Evolutionary conservation across 345 rosid genomes (phyloP).

Genomic region (Clarkia xantiana): DNA sequence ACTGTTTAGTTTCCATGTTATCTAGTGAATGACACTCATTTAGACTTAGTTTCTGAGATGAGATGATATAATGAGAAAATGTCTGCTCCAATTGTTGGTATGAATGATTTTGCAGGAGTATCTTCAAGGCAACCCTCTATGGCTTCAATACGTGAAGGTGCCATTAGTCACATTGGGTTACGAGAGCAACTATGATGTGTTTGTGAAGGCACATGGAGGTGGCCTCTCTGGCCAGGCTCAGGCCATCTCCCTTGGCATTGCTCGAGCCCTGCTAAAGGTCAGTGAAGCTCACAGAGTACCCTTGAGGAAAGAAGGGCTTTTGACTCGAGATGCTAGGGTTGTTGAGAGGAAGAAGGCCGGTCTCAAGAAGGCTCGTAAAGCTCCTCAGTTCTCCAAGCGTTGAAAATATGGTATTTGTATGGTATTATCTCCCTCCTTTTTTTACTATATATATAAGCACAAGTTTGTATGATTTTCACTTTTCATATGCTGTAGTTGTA

Average conservation of each 20-base stretch:
- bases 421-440: neutral
- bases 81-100: conserved; percentile 4
- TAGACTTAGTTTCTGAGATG: neutral
- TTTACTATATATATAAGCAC: neutral
- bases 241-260: conserved; percentile 78
- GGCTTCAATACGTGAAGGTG: conserved; percentile 77
- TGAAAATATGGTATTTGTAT: conserved; percentile 12
- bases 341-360: conserved; percentile 95
- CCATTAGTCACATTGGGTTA: conserved; percentile 75
- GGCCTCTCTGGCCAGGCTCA: conserved; percentile 98
- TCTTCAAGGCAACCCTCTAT: conserved; percentile 90
- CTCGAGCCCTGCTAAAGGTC: conserved; percentile 79
- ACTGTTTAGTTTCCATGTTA: neutral
- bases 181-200: conserved; percentile 68
- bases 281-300: conserved; percentile 59
- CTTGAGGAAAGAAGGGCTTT: conserved; percentile 64
- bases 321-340: conserved; percentile 76
- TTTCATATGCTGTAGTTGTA: no score
- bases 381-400: conserved; percentile 87
- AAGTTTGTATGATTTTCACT: no score
- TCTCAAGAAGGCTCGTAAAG: conserved; percentile 93
- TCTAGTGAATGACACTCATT: neutral
- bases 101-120: conserved; percentile 46
- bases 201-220: conserved; percentile 90
- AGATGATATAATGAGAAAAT: no score